Percentiles rank a stretch among this genome's conserved stretches.
Evolutionary conservation across 352 stramenopile genomes (phyloP).

Genomic region (Phytophthora cryptogea): DNA sequence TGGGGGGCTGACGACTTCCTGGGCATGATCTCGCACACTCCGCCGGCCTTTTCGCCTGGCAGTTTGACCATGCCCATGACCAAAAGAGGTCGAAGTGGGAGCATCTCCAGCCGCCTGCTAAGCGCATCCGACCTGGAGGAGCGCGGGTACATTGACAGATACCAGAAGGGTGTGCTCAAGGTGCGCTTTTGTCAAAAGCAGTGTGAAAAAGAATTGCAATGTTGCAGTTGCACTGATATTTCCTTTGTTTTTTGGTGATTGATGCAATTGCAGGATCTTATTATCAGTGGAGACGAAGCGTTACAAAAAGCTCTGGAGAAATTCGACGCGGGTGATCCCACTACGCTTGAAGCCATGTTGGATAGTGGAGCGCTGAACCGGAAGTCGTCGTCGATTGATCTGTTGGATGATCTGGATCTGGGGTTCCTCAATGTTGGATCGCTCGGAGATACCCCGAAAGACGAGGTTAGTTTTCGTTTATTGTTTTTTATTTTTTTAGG

Average conservation of each 20-base stretch:
- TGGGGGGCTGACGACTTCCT: slow-evolving; percentile 87
- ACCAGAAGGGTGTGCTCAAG: slow-evolving; percentile 92
- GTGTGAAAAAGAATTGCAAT: background rate
- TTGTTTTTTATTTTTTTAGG: slow-evolving; percentile 8
- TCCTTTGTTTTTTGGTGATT: slow-evolving; percentile 10
- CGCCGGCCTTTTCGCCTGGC: slow-evolving; percentile 89
- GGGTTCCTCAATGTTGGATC: slow-evolving; percentile 89
- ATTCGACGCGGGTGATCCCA: slow-evolving; percentile 86
- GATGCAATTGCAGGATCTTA: slow-evolving; percentile 67
- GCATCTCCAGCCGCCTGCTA: slow-evolving; percentile 84
- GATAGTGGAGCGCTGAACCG: slow-evolving; percentile 83
- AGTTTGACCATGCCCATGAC: slow-evolving; percentile 89
- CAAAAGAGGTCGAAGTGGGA: slow-evolving; percentile 83
- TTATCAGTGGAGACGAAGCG: slow-evolving; percentile 91
- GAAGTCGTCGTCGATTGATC: slow-evolving; percentile 81
- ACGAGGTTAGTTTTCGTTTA: slow-evolving; percentile 49
- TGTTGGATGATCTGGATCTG: slow-evolving; percentile 85
- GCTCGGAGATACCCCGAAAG: slow-evolving; percentile 82
- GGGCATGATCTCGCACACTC: slow-evolving; percentile 90
- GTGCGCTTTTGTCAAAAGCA: slow-evolving; percentile 25
- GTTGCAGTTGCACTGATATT: background rate
- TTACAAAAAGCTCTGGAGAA: slow-evolving; percentile 90
- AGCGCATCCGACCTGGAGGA: slow-evolving; percentile 91
- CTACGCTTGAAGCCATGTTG: slow-evolving; percentile 83
- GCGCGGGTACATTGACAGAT: slow-evolving; percentile 88